Conservation (phyloP, 768 basidiomycete genomes). For the Auricularia heimuer region DNA sequence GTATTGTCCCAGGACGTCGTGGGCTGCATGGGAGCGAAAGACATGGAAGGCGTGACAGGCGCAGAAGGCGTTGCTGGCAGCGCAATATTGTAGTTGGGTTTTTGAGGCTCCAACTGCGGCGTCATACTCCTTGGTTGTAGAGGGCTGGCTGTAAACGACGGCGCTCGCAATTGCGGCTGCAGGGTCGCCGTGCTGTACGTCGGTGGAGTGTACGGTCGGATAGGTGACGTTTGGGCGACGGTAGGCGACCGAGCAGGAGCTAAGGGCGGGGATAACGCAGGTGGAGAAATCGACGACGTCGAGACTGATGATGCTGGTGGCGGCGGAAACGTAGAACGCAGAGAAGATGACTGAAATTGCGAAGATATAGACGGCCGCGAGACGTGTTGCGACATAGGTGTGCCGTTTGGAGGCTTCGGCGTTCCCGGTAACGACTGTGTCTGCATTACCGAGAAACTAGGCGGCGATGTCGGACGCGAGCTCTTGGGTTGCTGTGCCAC, state of each 20-base stretch:
- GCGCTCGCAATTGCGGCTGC: neutral
- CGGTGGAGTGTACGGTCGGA: neutral
- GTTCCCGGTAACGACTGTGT: constrained; percentile 8
- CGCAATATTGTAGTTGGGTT: constrained; percentile 22
- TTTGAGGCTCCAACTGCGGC: neutral
- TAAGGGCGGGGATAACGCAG: constrained; percentile 4
- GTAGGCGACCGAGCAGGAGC: neutral
- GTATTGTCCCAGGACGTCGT: constrained; percentile 17
- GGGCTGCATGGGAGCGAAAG: constrained; percentile 17
- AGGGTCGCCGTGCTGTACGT: neutral
- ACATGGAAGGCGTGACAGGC: constrained; percentile 12
- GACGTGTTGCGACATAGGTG: neutral
- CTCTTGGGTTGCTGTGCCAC: neutral
- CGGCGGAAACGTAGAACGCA: neutral
- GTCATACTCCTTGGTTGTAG: neutral
- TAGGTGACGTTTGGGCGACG: neutral
- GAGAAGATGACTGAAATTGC: neutral
- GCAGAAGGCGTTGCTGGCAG: constrained; percentile 15
- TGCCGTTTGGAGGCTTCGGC: neutral
- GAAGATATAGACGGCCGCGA: neutral
- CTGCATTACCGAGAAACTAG: neutral
- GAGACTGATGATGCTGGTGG: constrained; percentile 1
- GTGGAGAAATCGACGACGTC: neutral
- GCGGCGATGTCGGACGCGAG: neutral
- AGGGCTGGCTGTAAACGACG: neutral